Evolutionary conservation across 192 early-diverging fungal species (phyloP).

Genomic region (Lobosporangium transversale): DNA sequence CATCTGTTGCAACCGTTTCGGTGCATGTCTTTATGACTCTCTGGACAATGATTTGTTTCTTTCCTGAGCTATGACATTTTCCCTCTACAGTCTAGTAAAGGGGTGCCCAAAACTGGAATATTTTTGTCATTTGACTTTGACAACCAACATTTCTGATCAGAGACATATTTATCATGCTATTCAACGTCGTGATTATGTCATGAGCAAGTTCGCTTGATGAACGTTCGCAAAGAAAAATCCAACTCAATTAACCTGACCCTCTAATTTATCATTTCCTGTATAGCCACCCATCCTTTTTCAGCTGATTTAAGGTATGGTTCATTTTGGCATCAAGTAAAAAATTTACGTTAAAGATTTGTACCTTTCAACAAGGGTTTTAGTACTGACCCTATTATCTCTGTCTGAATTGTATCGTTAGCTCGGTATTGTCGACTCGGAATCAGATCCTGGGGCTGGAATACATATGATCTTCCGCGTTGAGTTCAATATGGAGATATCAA

Average conservation of each 20-base stretch:
- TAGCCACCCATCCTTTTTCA: conserved; percentile 55
- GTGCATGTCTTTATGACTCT: neutral
- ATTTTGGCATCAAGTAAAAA: neutral
- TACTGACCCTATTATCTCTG: neutral
- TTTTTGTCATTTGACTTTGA: conserved; percentile 14
- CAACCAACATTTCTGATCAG: neutral
- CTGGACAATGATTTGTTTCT: neutral
- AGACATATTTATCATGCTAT: neutral
- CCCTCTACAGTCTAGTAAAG: neutral
- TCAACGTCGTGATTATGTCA: neutral
- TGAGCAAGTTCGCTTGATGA: neutral
- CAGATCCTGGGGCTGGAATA: conserved; percentile 36
- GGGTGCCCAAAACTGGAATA: conserved; percentile 11
- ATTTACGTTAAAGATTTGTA: neutral
- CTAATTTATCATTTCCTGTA: neutral
- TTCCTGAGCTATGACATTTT: neutral
- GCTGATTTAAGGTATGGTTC: conserved; percentile 23
- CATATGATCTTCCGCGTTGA: conserved; percentile 76
- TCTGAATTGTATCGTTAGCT: conserved; percentile 41
- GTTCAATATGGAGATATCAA: conserved; percentile 81
- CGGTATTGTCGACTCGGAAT: conserved; percentile 59
- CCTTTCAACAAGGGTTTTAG: neutral
- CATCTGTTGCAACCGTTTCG: no score
- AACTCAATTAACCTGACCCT: neutral
- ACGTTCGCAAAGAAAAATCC: neutral